Evolutionary conservation across 371 early-diverging fungal genomes (phyloP).

Genomic region (Actinomortierella ambigua): DNA sequence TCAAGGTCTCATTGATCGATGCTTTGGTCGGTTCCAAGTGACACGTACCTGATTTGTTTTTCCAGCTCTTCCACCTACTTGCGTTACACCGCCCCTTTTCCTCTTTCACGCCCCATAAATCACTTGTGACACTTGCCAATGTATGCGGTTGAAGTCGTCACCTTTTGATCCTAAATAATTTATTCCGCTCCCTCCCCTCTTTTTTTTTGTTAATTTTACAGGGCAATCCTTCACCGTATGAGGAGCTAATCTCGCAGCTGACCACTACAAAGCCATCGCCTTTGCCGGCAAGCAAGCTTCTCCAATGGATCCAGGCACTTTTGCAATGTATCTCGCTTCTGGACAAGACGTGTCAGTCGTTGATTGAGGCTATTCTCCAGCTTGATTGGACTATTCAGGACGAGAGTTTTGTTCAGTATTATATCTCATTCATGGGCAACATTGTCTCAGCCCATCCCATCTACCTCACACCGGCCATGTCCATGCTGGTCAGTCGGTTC

Average conservation of each 20-base stretch:
- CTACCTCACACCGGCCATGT: conserved; percentile 71
- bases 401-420: conserved; percentile 65
- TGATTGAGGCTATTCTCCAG: conserved; percentile 75
- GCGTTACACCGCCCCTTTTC: too few species aligned
- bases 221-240: conserved; percentile 56
- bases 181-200: not conserved
- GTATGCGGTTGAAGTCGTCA: too few species aligned
- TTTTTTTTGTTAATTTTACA: conserved; percentile 18
- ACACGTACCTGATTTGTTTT: too few species aligned
- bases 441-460: conserved; percentile 86
- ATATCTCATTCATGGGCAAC: conserved; percentile 76
- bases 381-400: conserved; percentile 73
- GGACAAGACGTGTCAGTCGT: conserved; percentile 52
- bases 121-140: too few species aligned
- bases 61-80: too few species aligned
- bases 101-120: too few species aligned
- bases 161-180: too few species aligned
- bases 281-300: conserved; percentile 52
- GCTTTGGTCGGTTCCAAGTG: too few species aligned
- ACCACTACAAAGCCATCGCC: conserved; percentile 53
- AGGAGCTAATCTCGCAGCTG: conserved; percentile 56
- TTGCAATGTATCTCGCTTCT: conserved; percentile 49
- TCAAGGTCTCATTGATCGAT: too few species aligned
- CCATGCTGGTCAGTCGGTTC: conserved; percentile 65
- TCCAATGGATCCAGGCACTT: conserved; percentile 57